Base-by-base conservation (phyloP, 2,329 filamentous ascomycete species). In the Thermothelomyces thermophilus region DNA sequence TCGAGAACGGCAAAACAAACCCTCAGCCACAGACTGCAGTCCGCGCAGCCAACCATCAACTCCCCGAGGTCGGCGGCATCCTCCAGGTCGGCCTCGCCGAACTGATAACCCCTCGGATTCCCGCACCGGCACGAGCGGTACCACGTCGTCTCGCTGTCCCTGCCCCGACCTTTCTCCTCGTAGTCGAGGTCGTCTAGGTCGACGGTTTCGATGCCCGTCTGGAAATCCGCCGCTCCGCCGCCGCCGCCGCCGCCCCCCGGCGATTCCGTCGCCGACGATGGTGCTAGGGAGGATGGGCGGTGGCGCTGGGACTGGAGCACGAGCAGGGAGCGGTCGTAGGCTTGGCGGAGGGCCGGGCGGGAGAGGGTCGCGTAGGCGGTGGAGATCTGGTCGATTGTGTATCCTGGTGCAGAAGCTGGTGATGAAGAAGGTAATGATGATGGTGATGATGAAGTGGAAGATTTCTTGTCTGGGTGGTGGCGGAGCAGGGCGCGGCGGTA, bases 21-120 rank as follows among this genome's bases (percentile, higher is more conserved):
- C 49, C 75, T 74, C 45, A 85, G 63, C 80, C 80, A 85, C 40
- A 86, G 68, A 61, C 82, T 85, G 57, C 82, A 86, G 58, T 84
- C 82, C 49, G 72, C 70, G 60, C 82, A 86, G 10, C 79, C 82
- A 35, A 86, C 80, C 63, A 83, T 71, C 41, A 85, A 64, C 61
- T 82, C 79, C 8, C 81, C 76, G 54, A 77, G 70, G 44, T 79
- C 76, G 40, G 71, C 73, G 34, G 73, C 76, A 60, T 76, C 78
- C 56, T 81, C 76, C 42, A 86, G 67, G 61, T 85, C 80, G 8
- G 64, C 65, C 64, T 85, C 82, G 14, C 64, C 67, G 54, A 85
- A 75, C 24, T 74, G 63, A 61, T 79, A 86, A 1, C 82, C 82
- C 34, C 73, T 71, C 28, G 71, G 69, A 62, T 84, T 84, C 34